Percentiles rank a stretch among this genome's conserved stretches.
Evolutionary conservation across 2,329 filamentous ascomycete genomes (phyloP).

Genomic region (Colletotrichum spinosum): DNA sequence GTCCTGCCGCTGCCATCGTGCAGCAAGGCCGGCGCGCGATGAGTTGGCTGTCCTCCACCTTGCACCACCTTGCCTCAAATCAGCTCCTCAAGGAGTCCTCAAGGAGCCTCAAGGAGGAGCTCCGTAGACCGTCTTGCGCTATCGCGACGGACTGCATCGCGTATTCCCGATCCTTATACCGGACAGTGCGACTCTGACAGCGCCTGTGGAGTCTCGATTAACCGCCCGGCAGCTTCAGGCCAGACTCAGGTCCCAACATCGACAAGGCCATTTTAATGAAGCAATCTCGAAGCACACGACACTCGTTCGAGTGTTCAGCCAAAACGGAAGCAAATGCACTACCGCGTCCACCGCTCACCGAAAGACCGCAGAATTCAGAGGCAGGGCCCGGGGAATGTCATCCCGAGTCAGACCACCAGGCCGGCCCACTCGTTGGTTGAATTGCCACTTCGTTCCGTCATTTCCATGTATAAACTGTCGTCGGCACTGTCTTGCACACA

Average conservation of each 20-base stretch:
- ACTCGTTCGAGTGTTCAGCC: constrained; percentile 16
- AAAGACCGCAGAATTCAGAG: constrained; percentile 1
- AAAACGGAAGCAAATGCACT: not conserved
- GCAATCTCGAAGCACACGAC: constrained; percentile 24
- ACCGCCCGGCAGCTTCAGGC: too few species aligned
- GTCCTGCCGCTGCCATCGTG: constrained; percentile 23
- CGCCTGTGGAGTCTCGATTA: too few species aligned
- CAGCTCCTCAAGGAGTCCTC: not conserved
- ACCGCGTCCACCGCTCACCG: constrained; percentile 18
- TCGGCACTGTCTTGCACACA: constrained; percentile 14
- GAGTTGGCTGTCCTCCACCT: constrained; percentile 25
- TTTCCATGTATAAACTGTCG: not conserved
- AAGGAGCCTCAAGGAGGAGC: not conserved
- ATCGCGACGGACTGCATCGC: constrained; percentile 11
- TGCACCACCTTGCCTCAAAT: not conserved
- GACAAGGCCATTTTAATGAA: constrained; percentile 9
- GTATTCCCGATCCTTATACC: not conserved
- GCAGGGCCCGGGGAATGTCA: constrained; percentile 1
- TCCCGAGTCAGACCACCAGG: constrained; percentile 20
- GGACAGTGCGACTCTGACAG: constrained; percentile 2
- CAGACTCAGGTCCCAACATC: not conserved
- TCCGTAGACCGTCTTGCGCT: constrained; percentile 9
- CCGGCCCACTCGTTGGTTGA: constrained; percentile 8
- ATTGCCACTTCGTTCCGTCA: constrained; percentile 20
- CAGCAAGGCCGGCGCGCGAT: constrained; percentile 21